A percentile compares a stretch with the other conserved stretches of the same genome.
These are phyloP conservation scores for Neospermospora avenae DNA, from an alignment of 2,329 filamentous ascomycete species.

Conservation along the genomic window DNA sequence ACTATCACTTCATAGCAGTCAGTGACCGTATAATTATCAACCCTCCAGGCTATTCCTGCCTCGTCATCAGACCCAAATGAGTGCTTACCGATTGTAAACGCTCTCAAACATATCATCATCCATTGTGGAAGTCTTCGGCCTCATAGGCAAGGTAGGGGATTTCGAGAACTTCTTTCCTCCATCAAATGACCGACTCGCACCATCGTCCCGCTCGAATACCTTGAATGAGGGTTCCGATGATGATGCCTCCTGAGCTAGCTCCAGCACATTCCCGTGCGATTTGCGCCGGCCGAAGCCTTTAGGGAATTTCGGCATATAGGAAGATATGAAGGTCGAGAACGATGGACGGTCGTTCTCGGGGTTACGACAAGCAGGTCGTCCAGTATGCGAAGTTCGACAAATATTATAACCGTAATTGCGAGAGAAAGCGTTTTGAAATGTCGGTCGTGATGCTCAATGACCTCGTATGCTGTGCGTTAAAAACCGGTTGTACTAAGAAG, in stretches of 20 bases:
- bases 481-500: conserved; percentile 11
- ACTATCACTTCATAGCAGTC: conserved; percentile 34
- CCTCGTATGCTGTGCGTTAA: conserved; percentile 12
- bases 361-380: conserved; percentile 13
- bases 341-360: conserved; percentile 4
- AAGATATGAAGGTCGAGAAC: conserved; percentile 16
- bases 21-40: conserved; percentile 10
- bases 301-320: conserved; percentile 38
- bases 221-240: conserved; percentile 33
- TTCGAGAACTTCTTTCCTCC: conserved; percentile 32
- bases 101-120: conserved; percentile 35
- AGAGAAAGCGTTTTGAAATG: neutral
- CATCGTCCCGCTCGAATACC: conserved; percentile 34
- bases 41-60: neutral
- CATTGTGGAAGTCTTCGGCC: conserved; percentile 27
- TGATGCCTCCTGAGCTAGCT: conserved; percentile 25
- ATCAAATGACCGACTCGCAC: conserved; percentile 32
- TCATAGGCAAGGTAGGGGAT: conserved; percentile 12
- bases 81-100: conserved; percentile 35
- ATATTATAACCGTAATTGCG: neutral
- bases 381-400: neutral
- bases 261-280: conserved; percentile 33
- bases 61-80: neutral
- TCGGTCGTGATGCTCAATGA: neutral
- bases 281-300: conserved; percentile 36